These are phyloP conservation scores for Tardiomyces digboiensis DNA, from an alignment of 1,139 yeast genomes.

Conservation along the genomic window DNA sequence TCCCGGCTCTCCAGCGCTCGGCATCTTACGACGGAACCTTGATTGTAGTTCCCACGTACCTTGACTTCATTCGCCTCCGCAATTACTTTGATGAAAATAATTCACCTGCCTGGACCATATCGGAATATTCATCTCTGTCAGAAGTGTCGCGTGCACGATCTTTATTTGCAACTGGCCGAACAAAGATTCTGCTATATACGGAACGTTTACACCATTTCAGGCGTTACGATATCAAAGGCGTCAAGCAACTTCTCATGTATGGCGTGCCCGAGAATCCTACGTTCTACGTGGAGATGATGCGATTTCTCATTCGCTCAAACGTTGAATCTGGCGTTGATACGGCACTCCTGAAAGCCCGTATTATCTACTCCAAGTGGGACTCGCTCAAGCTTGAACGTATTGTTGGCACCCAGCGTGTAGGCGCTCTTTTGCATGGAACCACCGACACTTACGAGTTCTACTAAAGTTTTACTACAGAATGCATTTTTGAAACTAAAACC, in stretches of 20 bases:
- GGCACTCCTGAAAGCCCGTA: constrained; percentile 53
- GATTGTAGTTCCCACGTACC: constrained; percentile 75
- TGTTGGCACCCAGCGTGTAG: constrained; percentile 75
- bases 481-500: background rate
- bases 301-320: constrained; percentile 32
- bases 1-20: constrained; percentile 59
- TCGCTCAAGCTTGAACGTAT: constrained; percentile 69
- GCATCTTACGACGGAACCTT: constrained; percentile 62
- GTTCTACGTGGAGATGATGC: constrained; percentile 72
- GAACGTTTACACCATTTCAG: constrained; percentile 93
- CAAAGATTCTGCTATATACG: constrained; percentile 70
- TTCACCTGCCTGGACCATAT: constrained; percentile 37
- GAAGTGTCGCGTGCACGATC: constrained; percentile 66
- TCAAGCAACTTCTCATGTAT: constrained; percentile 70
- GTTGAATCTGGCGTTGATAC: constrained; percentile 32
- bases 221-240: constrained; percentile 81
- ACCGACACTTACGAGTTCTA: constrained; percentile 66
- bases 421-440: constrained; percentile 56
- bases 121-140: constrained; percentile 72
- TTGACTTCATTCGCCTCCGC: constrained; percentile 74
- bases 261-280: constrained; percentile 79
- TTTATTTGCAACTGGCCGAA: constrained; percentile 51
- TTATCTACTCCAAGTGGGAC: constrained; percentile 74
- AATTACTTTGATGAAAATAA: constrained; percentile 61
- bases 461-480: constrained; percentile 5